Percentiles rank a stretch among this genome's conserved stretches.
Evolutionary conservation across 805 yeast genomes (phyloP).

Genomic region (Candida palmyrensis): DNA sequence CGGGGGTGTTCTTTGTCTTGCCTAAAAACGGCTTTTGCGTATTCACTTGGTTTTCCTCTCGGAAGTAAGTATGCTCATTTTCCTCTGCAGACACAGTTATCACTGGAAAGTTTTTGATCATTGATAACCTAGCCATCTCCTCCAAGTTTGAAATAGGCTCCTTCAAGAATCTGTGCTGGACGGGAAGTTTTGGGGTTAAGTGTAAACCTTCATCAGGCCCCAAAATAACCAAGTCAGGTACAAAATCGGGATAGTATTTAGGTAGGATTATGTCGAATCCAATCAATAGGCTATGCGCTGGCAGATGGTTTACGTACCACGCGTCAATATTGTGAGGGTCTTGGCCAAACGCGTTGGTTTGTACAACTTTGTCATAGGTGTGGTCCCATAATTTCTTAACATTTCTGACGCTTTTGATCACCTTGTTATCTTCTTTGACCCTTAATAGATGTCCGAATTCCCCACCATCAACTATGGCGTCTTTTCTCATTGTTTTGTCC

Average conservation of each 20-base stretch:
- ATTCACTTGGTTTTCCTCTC: constrained; percentile 25
- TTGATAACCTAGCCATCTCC: constrained; percentile 14
- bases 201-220: constrained; percentile 30
- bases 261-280: constrained; percentile 24
- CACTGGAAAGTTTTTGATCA: constrained; percentile 13
- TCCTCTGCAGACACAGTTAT: constrained; percentile 23
- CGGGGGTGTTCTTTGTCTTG: constrained; percentile 5
- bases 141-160: constrained; percentile 7
- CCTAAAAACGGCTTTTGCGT: background rate
- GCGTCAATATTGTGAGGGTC: constrained; percentile 26
- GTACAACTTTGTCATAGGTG: constrained; percentile 18
- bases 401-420: background rate
- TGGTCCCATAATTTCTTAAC: no score
- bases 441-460: constrained; percentile 30
- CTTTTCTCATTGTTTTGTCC: background rate
- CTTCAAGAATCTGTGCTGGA: constrained; percentile 4
- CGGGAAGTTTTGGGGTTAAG: constrained; percentile 6
- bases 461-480: constrained; percentile 20
- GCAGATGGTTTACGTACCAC: constrained; percentile 30
- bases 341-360: constrained; percentile 21
- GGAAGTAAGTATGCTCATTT: constrained; percentile 24
- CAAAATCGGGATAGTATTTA: constrained; percentile 16
- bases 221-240: constrained; percentile 26
- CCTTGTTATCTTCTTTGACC: constrained; percentile 6
- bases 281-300: constrained; percentile 19